Percentiles rank a stretch among this genome's conserved stretches.
phyloP scores from a whole-genome alignment of 805 yeast genomes.

The Sugiyamaella valdiviana region DNA sequence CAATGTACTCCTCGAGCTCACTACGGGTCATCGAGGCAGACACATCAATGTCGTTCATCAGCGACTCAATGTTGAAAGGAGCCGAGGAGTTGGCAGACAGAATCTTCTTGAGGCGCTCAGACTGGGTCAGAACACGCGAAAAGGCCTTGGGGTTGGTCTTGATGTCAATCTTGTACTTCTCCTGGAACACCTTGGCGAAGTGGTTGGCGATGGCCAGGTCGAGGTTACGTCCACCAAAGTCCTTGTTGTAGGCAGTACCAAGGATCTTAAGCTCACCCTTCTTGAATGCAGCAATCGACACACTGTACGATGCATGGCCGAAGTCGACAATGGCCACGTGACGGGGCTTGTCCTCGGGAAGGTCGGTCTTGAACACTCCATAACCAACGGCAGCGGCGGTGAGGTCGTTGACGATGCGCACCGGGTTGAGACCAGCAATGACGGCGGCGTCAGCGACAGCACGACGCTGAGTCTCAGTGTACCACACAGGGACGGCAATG shows the following conservation, averaged over 20 bases:
- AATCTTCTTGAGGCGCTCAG: slow-evolving; percentile 92
- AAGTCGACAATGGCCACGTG: slow-evolving; percentile 91
- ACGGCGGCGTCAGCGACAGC: slow-evolving; percentile 92
- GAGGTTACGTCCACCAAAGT: slow-evolving; percentile 97
- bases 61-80: slow-evolving; percentile 91
- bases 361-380: slow-evolving; percentile 96
- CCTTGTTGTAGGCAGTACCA: slow-evolving; percentile 89
- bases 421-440: slow-evolving; percentile 97
- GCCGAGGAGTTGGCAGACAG: slow-evolving; percentile 93
- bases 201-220: slow-evolving; percentile 92
- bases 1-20: slow-evolving; percentile 82
- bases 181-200: slow-evolving; percentile 87
- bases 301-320: slow-evolving; percentile 94
- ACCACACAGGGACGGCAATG: slow-evolving; percentile 95
- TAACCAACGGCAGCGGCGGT: slow-evolving; percentile 99
- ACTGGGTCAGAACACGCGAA: slow-evolving; percentile 83
- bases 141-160: slow-evolving; percentile 89
- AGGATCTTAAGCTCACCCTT: slow-evolving; percentile 92
- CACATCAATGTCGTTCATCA: slow-evolving; percentile 96
- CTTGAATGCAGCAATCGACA: slow-evolving; percentile 82
- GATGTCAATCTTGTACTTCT: slow-evolving; percentile 90
- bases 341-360: slow-evolving; percentile 90
- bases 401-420: slow-evolving; percentile 92
- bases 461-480: slow-evolving; percentile 93
- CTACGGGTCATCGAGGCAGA: slow-evolving; percentile 84